Percentiles rank a stretch among this genome's conserved stretches.
phyloP scores from a whole-genome alignment of 2,329 filamentous ascomycete species.

The Hypomyces perniciosus region DNA sequence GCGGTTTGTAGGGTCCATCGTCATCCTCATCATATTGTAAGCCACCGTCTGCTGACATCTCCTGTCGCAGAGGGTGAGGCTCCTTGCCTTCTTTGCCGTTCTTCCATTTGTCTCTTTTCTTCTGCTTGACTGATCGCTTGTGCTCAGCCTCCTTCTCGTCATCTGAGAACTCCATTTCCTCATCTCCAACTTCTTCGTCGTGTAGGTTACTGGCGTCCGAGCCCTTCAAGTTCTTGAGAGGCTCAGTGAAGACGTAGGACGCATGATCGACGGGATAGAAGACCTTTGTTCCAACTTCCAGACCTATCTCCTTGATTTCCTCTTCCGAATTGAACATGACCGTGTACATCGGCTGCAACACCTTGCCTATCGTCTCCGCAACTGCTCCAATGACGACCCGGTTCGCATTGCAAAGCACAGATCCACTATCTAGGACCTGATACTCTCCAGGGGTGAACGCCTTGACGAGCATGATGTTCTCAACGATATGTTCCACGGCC shows the following conservation, averaged over 20 bases:
- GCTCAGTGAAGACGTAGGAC: conserved; percentile 79
- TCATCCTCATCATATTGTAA: conserved; percentile 65
- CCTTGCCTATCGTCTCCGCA: conserved; percentile 79
- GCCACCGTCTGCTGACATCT: conserved; percentile 35
- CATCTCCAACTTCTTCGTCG: conserved; percentile 80
- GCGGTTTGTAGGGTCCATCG: conserved; percentile 65
- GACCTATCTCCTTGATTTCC: conserved; percentile 60
- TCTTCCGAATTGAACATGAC: conserved; percentile 65
- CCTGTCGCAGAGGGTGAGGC: conserved; percentile 36
- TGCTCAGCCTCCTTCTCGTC: conserved; percentile 89
- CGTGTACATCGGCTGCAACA: conserved; percentile 80
- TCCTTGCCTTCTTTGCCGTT: conserved; percentile 36
- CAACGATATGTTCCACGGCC: conserved; percentile 68
- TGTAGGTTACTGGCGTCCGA: conserved; percentile 93
- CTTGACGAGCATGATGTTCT: conserved; percentile 71
- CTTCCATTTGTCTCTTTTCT: conserved; percentile 48
- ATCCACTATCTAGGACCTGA: conserved; percentile 76
- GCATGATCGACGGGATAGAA: conserved; percentile 78
- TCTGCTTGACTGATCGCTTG: conserved; percentile 63
- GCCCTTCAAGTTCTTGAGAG: conserved; percentile 72
- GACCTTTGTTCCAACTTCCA: conserved; percentile 64
- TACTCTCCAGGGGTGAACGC: conserved; percentile 75
- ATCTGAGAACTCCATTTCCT: conserved; percentile 93
- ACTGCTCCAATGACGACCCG: conserved; percentile 73
- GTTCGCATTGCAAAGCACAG: conserved; percentile 72